Base-by-base conservation (phyloP, 495 filamentous ascomycete genomes). In the Aspergillus avenaceus region DNA sequence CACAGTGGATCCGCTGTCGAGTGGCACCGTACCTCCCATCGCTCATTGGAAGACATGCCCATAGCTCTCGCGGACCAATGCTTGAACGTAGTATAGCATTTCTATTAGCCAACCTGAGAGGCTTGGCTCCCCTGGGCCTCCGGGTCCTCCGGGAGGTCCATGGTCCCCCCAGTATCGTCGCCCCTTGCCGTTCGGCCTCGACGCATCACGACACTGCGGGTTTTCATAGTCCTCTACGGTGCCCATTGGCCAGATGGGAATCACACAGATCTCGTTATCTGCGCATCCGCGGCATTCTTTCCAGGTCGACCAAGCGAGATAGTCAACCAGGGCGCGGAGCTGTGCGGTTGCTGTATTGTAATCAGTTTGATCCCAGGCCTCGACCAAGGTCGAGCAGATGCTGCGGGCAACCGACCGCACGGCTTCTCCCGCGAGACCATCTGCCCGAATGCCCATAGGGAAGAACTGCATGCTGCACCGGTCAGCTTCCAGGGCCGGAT, bases 161-260 rank as follows among this genome's bases (percentile, higher is more conserved):
- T 16, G 21, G 0, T 48, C 47, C 12, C 66, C 64, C 73, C 73
- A 76, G 40, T 76, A 76, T 23, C 58, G 56, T 38, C 65, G 58
- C 6, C 66, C 70, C 11, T 58, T 46, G 6, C 50, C 47, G 13
- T 52, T 57, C 3, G 61, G 61, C 7, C 59, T 58, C 4, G 47
- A 51, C 9, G 46, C 55, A 51, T 72, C 68, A 36, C 54, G 59
- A 49, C 81, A 84, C 34, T 65, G 62, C 1, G 82, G 82, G 16
- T 70, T 59, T 22, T 72, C 59, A 54, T 81, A 75, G 49, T 84
- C 81, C 16, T 78, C 68, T 0, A 67, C 54, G 0, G 71, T 71
- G 0, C 84, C 84, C 57, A 76, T 71, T 0, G 84, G 84, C 81
- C 83, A 87, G 60, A 86, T 81, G 0, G 84, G 79, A 3, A 84